phyloP scores from a whole-genome alignment of 441 rosid genomes.

The Populus hybrid region DNA sequence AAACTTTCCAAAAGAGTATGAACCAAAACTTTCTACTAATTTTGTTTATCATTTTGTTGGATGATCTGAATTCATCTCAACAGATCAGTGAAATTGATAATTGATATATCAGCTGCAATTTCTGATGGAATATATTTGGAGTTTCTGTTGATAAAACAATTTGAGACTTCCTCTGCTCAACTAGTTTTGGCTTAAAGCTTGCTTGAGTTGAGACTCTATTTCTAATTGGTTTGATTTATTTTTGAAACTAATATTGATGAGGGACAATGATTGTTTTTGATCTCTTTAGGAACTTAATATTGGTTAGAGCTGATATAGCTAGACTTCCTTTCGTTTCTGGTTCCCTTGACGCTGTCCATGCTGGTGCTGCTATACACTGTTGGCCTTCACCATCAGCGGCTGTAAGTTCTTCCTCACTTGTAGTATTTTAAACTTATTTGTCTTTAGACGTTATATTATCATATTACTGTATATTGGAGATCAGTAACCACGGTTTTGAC shows the following conservation, averaged over 20 bases:
- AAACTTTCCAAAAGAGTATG: constrained; percentile 67
- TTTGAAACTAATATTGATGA: constrained; percentile 68
- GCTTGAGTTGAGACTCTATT: background rate
- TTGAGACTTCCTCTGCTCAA: background rate
- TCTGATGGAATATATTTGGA: background rate
- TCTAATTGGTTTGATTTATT: constrained; percentile 8
- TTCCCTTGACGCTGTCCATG: constrained; percentile 83
- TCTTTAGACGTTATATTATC: background rate
- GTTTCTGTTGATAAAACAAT: background rate
- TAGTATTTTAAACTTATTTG: constrained; percentile 1
- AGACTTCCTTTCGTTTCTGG: constrained; percentile 72
- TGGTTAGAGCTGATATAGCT: constrained; percentile 87
- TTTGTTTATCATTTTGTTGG: background rate
- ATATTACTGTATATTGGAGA: background rate
- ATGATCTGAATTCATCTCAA: background rate
- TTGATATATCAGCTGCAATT: background rate
- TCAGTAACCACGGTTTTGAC: background rate
- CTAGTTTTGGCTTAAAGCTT: background rate
- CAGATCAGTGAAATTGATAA: background rate
- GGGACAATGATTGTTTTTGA: constrained; percentile 27
- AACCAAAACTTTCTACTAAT: constrained; percentile 2
- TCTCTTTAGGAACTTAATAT: constrained; percentile 53
- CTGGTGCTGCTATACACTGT: constrained; percentile 90
- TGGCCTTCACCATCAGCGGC: constrained; percentile 90
- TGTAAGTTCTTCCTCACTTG: constrained; percentile 39